These are phyloP conservation scores for Tolypocladium amazonense DNA, from an alignment of 2,329 filamentous ascomycete species.

Conservation along the genomic window DNA sequence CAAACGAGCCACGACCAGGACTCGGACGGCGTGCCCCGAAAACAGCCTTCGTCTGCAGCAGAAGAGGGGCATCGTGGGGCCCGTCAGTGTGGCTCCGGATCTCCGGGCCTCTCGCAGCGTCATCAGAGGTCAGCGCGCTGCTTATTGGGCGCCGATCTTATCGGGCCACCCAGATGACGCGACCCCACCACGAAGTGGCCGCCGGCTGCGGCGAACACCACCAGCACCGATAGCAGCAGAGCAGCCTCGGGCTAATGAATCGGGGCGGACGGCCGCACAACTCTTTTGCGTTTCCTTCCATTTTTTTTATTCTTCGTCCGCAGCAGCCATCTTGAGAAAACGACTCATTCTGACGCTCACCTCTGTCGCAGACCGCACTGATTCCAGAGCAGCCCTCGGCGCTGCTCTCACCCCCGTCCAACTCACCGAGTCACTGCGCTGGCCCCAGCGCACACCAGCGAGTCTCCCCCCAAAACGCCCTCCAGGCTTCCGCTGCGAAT, in stretches of 20 bases:
- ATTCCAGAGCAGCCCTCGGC: constrained; percentile 12
- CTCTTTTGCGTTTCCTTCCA: not conserved
- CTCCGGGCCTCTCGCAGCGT: not conserved
- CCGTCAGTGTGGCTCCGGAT: not conserved
- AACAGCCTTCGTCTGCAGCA: not conserved
- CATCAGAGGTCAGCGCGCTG: not conserved
- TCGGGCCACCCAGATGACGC: not conserved
- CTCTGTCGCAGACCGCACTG: constrained; percentile 4
- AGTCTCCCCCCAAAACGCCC: constrained; percentile 1
- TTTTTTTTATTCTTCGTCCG: not conserved
- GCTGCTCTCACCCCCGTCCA: constrained; percentile 11
- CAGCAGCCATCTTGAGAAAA: not conserved
- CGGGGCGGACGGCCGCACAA: not conserved
- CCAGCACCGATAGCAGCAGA: not conserved
- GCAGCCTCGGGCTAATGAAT: not conserved
- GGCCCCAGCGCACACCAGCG: not conserved
- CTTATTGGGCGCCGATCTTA: not conserved
- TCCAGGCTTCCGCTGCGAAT: constrained; percentile 10
- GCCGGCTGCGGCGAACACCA: not conserved
- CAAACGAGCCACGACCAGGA: not conserved
- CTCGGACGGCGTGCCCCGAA: not conserved
- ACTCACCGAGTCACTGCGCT: not conserved
- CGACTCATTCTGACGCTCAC: constrained; percentile 1
- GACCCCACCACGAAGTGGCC: not conserved
- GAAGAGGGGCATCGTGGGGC: not conserved